Evolutionary conservation across 164 flowering plant genomes (phyloP).

Genomic region (Malania oleifera): DNA sequence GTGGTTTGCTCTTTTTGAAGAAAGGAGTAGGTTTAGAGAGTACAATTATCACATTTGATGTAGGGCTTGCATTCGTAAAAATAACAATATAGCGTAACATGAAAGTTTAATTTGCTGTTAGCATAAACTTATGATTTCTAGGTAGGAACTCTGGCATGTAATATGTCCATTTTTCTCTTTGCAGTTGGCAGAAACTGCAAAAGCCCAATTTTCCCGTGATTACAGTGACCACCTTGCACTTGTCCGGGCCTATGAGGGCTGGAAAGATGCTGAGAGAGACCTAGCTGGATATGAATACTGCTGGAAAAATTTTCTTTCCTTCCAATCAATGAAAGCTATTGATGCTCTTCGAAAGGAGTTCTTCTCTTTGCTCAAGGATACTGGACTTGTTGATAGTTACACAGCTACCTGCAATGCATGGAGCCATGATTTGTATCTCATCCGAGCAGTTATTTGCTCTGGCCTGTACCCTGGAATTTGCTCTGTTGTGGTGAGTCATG

Average conservation of each 20-base stretch:
- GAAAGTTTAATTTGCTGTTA: too few species aligned
- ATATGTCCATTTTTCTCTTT: slow-evolving; percentile 13
- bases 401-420: slow-evolving; percentile 36
- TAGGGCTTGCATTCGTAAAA: too few species aligned
- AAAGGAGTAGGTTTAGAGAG: too few species aligned
- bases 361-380: slow-evolving; percentile 62
- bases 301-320: slow-evolving; percentile 89
- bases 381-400: slow-evolving; percentile 63
- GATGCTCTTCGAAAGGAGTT: slow-evolving; percentile 85
- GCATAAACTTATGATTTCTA: too few species aligned
- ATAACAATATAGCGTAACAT: too few species aligned
- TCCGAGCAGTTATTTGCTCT: slow-evolving; percentile 80
- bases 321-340: slow-evolving; percentile 84
- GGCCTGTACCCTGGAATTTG: slow-evolving; percentile 93
- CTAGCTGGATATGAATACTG: slow-evolving; percentile 75
- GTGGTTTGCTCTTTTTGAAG: too few species aligned
- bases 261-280: slow-evolving; percentile 78
- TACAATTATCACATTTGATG: too few species aligned
- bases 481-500: slow-evolving; percentile 78
- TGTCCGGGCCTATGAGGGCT: slow-evolving; percentile 81
- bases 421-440: slow-evolving; percentile 71
- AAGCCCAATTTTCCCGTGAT: slow-evolving; percentile 68
- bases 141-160: background rate
- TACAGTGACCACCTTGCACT: slow-evolving; percentile 90
- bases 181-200: slow-evolving; percentile 92